Evolutionary conservation across 75 land plant genomes (phyloP), one percentile per base, ranked within the genome.

Genomic region (Cupressus sempervirens): DNA sequence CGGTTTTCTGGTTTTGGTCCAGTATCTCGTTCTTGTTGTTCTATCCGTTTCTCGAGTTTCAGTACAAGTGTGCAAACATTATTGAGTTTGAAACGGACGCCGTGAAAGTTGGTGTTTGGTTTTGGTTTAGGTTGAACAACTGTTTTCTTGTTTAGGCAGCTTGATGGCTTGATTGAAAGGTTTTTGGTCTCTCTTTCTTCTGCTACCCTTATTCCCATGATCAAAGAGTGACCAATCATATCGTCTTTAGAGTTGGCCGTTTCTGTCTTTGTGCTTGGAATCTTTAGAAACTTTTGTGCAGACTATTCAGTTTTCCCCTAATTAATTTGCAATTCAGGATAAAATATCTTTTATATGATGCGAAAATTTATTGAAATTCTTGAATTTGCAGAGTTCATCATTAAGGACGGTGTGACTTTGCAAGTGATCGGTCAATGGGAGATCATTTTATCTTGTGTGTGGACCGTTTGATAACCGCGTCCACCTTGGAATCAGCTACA

Each of bases 371-470:
- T 43, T n/a, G 81, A 23, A 79, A 23, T 79, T 45, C 0, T 76
- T 76, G 45, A 76, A 40, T 76, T 20, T 79, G 52, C 81, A 79
- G 81, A 79, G 10, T n/a, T 43, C 30, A 7, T 77, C 41, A 77
- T 77, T 41, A 74, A 34, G 76, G 36, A 13, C 36, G 12, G 16
- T 75, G 41, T 7, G 53, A 50, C 43, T 77, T 77, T 20, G 26
- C 46, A 79, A 45, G 26, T 32, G 26, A 79, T 45, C 29, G 46
- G 70, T 45, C 2, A 34, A 92, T 92, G 94, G 92, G 94, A 67
- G 94, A 92, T 80, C 94, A 93, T 91, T 87, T 93, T 85, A 89
- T 82, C 29, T 85, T 91, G 84, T 82, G 90, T 82, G 89, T 91
- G 75, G 90, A 93, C 83, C 90, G 91, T 35, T 82, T 93, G 84